Evolutionary conservation across 2,329 filamentous ascomycete species (phyloP).

Genomic region (Endocalyx cinctus): DNA sequence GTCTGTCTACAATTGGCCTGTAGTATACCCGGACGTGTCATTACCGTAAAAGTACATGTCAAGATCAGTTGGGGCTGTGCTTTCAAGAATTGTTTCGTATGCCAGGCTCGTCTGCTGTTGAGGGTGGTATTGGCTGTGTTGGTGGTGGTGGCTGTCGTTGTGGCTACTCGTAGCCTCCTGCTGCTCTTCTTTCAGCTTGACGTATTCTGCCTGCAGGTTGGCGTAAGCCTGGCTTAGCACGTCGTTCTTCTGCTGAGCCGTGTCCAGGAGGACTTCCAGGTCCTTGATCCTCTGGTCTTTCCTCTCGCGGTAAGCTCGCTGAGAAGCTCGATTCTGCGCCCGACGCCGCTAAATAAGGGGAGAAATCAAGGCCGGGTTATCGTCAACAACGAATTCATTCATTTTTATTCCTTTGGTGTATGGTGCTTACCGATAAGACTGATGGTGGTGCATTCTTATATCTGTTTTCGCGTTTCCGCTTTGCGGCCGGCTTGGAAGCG

Average conservation of each 20-base stretch:
- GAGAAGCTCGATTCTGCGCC: conserved; percentile 57
- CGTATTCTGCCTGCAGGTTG: conserved; percentile 41
- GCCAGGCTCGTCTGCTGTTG: too few species aligned
- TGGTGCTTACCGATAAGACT: conserved; percentile 41
- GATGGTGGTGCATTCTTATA: conserved; percentile 49
- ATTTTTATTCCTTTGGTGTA: conserved; percentile 1
- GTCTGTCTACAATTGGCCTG: too few species aligned
- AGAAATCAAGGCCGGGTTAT: neutral
- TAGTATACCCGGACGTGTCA: too few species aligned
- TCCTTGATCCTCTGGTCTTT: conserved; percentile 63
- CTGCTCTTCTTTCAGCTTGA: conserved; percentile 33
- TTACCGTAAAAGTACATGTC: too few species aligned
- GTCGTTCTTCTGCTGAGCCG: conserved; percentile 51
- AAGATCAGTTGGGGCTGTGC: too few species aligned
- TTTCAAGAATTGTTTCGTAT: too few species aligned
- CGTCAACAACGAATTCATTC: neutral
- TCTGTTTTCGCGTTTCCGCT: conserved; percentile 47
- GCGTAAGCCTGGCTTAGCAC: conserved; percentile 50
- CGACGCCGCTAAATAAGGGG: conserved; percentile 50
- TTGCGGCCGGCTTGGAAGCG: conserved; percentile 33
- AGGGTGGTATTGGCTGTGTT: too few species aligned
- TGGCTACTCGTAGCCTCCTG: conserved; percentile 22
- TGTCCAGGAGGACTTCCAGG: conserved; percentile 51
- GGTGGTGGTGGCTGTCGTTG: conserved; percentile 7
- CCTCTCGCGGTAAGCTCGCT: conserved; percentile 56